phyloP scores from a whole-genome alignment of 805 yeast genomes.

The Saccharomycopsis synnaedendra region DNA sequence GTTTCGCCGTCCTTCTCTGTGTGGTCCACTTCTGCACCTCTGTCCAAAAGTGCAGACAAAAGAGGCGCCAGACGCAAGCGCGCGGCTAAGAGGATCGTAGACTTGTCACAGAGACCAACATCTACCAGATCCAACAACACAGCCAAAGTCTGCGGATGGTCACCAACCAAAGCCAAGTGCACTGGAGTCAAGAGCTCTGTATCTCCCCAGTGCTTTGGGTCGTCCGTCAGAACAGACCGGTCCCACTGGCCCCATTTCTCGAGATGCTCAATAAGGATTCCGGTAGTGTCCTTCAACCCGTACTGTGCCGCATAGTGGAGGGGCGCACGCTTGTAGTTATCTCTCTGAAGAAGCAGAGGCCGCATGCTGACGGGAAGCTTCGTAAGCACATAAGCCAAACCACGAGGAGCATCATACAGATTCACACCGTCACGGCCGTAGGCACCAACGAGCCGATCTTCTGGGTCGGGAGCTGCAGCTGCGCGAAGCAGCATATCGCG shows the following conservation, averaged over 20 bases:
- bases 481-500: slow-evolving; percentile 22
- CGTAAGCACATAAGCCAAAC: slow-evolving; percentile 47
- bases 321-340: slow-evolving; percentile 73
- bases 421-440: slow-evolving; percentile 55
- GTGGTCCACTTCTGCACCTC: slow-evolving; percentile 55
- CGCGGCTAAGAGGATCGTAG: slow-evolving; percentile 46
- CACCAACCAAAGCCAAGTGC: slow-evolving; percentile 72
- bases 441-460: slow-evolving; percentile 36
- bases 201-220: slow-evolving; percentile 47
- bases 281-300: slow-evolving; percentile 59
- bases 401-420: slow-evolving; percentile 45
- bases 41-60: slow-evolving; percentile 38
- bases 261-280: slow-evolving; percentile 43
- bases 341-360: slow-evolving; percentile 50
- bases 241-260: slow-evolving; percentile 50
- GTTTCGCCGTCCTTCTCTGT: slow-evolving; percentile 62
- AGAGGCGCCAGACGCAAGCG: slow-evolving; percentile 52
- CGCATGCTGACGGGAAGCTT: slow-evolving; percentile 44
- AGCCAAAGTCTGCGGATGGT: slow-evolving; percentile 66
- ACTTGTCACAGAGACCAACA: slow-evolving; percentile 36
- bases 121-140: slow-evolving; percentile 40
- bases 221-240: slow-evolving; percentile 41
- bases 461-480: slow-evolving; percentile 43
- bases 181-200: slow-evolving; percentile 73
- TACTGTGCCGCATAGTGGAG: slow-evolving; percentile 83